Base-by-base conservation (phyloP, 495 filamentous ascomycete species). In the Penicillium steckii region DNA sequence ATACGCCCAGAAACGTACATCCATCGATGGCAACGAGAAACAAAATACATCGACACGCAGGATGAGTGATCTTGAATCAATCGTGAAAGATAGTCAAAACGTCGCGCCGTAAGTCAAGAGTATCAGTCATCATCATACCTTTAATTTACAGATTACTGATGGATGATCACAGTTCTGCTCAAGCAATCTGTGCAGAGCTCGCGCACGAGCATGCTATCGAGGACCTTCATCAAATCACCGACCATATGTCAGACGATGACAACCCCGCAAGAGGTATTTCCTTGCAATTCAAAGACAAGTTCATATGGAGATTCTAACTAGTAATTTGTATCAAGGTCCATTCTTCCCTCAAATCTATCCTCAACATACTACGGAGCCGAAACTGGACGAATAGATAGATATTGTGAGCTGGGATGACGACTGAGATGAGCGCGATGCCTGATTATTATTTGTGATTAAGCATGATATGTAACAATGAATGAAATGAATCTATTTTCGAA, bases 161-260 rank as follows among this genome's bases (percentile, higher is more conserved):
- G 15, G 33, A 37, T 15, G 18, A 37, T 12, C 17, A 19, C 22
- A 66, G 63, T n/a, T 59, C 63, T n/a, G 48, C 60, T 3, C 48
- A 59, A 38, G 29, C 57, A 0, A 57, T 50, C 47, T 66, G 60
- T 27, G 48, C 57, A 3, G 60, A 66, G 27, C 60, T 64, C 3
- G 63, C 63, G 0, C 63, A 66, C 9, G 57, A 64, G 12, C 60
- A 66, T 27, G 63, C 63, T n/a, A 18, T 64, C 4, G 63, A 66
- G 18, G 55, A 59, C 40, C 52, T 66, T 3, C 52, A 66, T 8
- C 43, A 57, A 30, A 50, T 50, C n/a, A 64, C 52, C 9, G 60
- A 64, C 19, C 63, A 61, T 30, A 51, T 25, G 9, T 44, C 52
- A 3, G 42, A 55, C 1, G 35, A 50, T 9, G 50, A 52, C 22